Conservation (phyloP, 1,139 yeast species). For the Pichia sp. region DNA sequence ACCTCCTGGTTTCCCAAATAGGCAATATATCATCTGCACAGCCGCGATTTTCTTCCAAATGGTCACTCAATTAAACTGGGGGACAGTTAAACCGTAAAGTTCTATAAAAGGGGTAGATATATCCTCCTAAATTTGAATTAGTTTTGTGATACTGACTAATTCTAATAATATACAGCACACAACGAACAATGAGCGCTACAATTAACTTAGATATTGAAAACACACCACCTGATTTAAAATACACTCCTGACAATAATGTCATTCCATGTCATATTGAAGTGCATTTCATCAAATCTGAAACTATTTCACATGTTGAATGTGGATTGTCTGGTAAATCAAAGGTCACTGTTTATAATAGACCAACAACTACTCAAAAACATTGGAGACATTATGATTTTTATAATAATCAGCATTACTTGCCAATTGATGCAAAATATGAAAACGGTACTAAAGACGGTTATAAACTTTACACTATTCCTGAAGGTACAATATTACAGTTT, state of each 20-base stretch:
- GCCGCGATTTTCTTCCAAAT: too few species aligned
- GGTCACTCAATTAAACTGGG: too few species aligned
- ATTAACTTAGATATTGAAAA: background rate
- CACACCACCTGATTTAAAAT: background rate
- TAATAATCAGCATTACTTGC: background rate
- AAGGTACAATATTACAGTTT: too few species aligned
- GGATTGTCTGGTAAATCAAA: background rate
- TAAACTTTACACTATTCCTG: background rate
- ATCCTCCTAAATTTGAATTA: too few species aligned
- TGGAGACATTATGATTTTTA: background rate
- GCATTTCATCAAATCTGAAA: background rate
- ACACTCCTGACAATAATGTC: background rate
- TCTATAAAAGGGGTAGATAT: too few species aligned
- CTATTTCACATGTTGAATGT: background rate
- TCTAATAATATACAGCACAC: too few species aligned
- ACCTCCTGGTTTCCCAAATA: too few species aligned
- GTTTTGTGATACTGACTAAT: too few species aligned
- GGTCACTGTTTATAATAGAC: background rate
- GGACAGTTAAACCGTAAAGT: too few species aligned
- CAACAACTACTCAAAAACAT: background rate
- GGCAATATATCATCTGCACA: too few species aligned
- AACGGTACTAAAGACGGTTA: background rate
- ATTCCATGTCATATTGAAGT: background rate
- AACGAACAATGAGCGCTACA: too few species aligned
- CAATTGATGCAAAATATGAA: background rate